Evolutionary conservation across 495 filamentous ascomycete genomes (phyloP).

Genomic region (Neurospora sp.): DNA sequence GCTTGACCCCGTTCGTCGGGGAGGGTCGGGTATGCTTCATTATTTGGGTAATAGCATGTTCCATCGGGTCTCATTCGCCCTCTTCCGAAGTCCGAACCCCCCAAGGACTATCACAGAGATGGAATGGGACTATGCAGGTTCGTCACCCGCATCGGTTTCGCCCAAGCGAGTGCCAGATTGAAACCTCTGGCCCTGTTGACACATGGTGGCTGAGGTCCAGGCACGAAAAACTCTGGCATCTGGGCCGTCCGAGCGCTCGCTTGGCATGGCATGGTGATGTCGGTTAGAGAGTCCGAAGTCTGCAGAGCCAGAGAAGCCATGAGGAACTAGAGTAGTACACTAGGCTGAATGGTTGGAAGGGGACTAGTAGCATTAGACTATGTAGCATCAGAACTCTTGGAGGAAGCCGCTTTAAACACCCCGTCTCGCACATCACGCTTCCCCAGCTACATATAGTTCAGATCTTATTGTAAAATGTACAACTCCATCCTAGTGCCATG

Average conservation of each 20-base stretch:
- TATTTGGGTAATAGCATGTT: not conserved
- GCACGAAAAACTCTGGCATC: not conserved
- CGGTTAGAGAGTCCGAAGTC: not conserved
- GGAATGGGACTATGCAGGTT: not conserved
- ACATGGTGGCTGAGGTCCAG: not conserved
- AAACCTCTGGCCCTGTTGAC: not conserved
- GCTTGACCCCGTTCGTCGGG: not conserved
- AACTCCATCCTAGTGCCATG: not conserved
- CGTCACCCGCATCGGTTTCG: not conserved
- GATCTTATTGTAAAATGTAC: not conserved
- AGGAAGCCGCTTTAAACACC: not conserved
- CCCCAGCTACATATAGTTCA: not conserved
- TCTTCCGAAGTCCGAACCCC: not conserved
- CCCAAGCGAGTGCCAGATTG: not conserved
- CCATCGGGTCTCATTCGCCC: not conserved
- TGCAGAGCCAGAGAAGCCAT: not conserved
- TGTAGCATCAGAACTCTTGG: not conserved
- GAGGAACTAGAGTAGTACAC: not conserved
- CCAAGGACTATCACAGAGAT: not conserved
- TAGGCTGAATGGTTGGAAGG: not conserved
- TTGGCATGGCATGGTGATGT: not conserved
- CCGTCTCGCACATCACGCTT: not conserved
- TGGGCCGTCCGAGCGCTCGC: not conserved
- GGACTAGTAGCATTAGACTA: not conserved
- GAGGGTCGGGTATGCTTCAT: not conserved